Base-by-base conservation (phyloP, 495 filamentous ascomycete species). In the Tuber indicum region DNA sequence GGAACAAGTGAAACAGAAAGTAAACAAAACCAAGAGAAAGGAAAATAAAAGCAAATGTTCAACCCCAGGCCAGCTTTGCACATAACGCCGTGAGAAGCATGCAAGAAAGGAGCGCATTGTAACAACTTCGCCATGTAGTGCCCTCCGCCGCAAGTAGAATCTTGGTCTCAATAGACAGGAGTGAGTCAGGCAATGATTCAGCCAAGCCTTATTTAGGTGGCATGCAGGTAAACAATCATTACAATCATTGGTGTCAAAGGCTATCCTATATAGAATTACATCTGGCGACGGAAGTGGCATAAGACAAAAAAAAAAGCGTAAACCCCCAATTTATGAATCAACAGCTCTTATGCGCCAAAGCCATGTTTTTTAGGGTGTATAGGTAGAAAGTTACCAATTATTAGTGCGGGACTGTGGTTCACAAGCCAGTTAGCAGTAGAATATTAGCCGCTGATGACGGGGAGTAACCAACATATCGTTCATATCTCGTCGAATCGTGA, bases 301-400 rank as follows among this genome's bases (percentile, higher is more conserved):
- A 74, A 72, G 79, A 83, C 70, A 78, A 71, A 70, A 83, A 75
- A 74, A 81, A 81, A 73, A 74, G 47, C 17, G 32, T 78, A 75
- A 74, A 70, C 52, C 73, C 69, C 43, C 74, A 26, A 44, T 49
- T 47, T 79, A 76, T 73, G 73, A 79, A 74, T 73, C 41, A 70
- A 52, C 52, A 73, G 23, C 23, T 19, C 47, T 81, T 66, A 83
- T 77, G 77, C 26, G 19, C 66, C 46, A 41, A 39, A 3, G 26
- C 81, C 76, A 23, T 76, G 76, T 76, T 86, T 85, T 80, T 83
- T 84, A 46, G 86, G 86, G 74, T 88, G 83, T 83, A 91, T 90
- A 23, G 95, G 95, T 73, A 99, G 86, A 85, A 99, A 99, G 83
- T 99, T 99, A 72, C 96, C 96, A 58, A 99, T 91, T 81, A 99